Evolutionary conservation across 495 filamentous ascomycete species (phyloP).

Genomic region (Endocarpon pusillum): DNA sequence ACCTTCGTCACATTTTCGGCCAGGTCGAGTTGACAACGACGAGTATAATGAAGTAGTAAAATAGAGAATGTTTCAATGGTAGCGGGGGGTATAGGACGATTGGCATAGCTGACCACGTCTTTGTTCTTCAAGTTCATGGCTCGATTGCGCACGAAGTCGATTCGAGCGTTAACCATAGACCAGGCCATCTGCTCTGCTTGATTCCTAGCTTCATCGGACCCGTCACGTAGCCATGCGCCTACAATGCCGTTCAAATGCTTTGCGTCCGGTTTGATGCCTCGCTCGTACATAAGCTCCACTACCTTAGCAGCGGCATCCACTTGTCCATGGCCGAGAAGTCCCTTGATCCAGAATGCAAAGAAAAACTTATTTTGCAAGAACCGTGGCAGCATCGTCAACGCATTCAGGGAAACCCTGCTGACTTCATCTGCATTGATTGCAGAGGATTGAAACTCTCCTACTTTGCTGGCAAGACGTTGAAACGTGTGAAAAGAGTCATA

Average conservation of each 20-base stretch:
- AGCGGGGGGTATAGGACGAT: conserved; percentile 34
- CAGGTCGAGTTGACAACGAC: conserved; percentile 36
- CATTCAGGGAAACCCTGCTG: conserved; percentile 32
- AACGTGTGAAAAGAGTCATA: conserved; percentile 34
- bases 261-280: conserved; percentile 42
- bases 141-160: conserved; percentile 37
- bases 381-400: conserved; percentile 37
- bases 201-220: conserved; percentile 29
- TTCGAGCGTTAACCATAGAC: conserved; percentile 54
- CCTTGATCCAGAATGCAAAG: conserved; percentile 66
- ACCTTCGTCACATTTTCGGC: no score
- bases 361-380: conserved; percentile 61
- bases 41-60: conserved; percentile 52
- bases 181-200: conserved; percentile 57
- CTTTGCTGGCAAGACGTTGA: conserved; percentile 23
- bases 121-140: conserved; percentile 8
- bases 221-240: conserved; percentile 53
- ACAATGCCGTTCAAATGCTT: conserved; percentile 63
- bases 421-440: conserved; percentile 28
- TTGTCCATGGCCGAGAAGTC: conserved; percentile 55
- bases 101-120: conserved; percentile 20
- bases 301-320: conserved; percentile 51
- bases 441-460: conserved; percentile 29
- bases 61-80: conserved; percentile 64
- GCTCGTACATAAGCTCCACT: conserved; percentile 47